Conservation (phyloP, 2,329 filamentous ascomycete genomes). For the Dryadomyces quercivorus region DNA sequence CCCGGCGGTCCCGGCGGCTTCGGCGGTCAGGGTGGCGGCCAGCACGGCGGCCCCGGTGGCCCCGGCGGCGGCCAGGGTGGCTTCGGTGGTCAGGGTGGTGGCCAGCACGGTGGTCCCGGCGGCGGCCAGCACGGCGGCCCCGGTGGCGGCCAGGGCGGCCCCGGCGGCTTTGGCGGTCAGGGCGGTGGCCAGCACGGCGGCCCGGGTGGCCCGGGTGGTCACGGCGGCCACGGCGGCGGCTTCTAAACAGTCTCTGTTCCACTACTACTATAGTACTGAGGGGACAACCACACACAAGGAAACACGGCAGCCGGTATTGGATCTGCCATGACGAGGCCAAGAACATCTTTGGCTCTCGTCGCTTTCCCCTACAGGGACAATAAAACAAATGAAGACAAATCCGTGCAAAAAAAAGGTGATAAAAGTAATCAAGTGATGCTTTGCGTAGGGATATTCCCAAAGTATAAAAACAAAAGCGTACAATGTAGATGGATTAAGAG, state of each 20-base stretch:
- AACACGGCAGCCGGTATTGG: not conserved
- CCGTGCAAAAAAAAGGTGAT: not conserved
- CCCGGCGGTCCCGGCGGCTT: constrained; percentile 5
- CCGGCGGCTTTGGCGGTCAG: constrained; percentile 4
- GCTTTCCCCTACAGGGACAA: not conserved
- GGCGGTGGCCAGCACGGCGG: constrained; percentile 2
- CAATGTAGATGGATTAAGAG: no score
- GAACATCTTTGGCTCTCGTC: not conserved
- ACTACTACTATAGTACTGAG: not conserved
- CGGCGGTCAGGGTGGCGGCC: constrained; percentile 2
- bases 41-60: not conserved
- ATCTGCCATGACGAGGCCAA: not conserved
- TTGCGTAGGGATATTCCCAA: not conserved
- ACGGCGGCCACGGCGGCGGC: constrained; percentile 4
- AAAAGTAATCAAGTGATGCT: no score
- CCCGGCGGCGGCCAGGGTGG: not conserved
- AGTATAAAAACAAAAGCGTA: no score
- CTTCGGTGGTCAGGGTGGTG: constrained; percentile 2
- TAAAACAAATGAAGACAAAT: not conserved
- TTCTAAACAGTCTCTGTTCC: not conserved
- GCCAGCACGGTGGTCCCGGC: constrained; percentile 8
- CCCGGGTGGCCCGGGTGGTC: not conserved
- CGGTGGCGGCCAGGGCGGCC: constrained; percentile 9
- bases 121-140: constrained; percentile 12
- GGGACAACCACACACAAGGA: constrained; percentile 4